A percentile compares a stretch with the other conserved stretches of the same genome.
Evolutionary conservation across 148 eudicot species (phyloP).

Genomic region (Arbutus unedo): DNA sequence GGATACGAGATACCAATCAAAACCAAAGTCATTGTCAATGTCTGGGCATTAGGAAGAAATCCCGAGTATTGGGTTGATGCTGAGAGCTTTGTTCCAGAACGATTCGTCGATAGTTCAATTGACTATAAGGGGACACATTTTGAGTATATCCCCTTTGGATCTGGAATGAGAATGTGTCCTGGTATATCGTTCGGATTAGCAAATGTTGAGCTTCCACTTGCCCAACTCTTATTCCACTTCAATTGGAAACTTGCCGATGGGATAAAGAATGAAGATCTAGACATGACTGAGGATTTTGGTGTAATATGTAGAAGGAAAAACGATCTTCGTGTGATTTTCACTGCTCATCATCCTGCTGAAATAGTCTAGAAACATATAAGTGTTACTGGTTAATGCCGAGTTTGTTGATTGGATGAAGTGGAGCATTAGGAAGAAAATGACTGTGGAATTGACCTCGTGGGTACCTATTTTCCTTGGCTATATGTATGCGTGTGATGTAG

Average conservation of each 20-base stretch:
- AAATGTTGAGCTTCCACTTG: conserved; percentile 30
- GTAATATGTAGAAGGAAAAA: conserved; percentile 15
- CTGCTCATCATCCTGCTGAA: not conserved
- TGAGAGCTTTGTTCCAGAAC: conserved; percentile 27
- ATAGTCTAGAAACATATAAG: no score
- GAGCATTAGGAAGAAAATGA: no score
- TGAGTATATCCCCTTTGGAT: conserved; percentile 23
- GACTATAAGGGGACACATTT: conserved; percentile 31
- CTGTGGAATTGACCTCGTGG: no score
- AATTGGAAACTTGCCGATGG: conserved; percentile 25
- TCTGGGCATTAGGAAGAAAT: conserved; percentile 28
- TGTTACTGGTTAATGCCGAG: no score
- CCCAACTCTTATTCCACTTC: conserved; percentile 27
- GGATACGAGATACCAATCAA: conserved; percentile 28
- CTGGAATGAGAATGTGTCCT: not conserved
- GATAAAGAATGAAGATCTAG: conserved; percentile 15
- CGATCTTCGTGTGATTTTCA: not conserved
- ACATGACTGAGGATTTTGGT: conserved; percentile 25
- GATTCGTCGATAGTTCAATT: conserved; percentile 9
- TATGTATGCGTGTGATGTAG: no score
- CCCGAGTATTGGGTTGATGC: conserved; percentile 31
- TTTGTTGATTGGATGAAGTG: no score
- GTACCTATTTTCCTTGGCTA: no score
- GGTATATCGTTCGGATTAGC: conserved; percentile 17
- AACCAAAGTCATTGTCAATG: conserved; percentile 25